phyloP scores from a whole-genome alignment of 2,329 filamentous ascomycete species.

The Xenoacremonium recifei region DNA sequence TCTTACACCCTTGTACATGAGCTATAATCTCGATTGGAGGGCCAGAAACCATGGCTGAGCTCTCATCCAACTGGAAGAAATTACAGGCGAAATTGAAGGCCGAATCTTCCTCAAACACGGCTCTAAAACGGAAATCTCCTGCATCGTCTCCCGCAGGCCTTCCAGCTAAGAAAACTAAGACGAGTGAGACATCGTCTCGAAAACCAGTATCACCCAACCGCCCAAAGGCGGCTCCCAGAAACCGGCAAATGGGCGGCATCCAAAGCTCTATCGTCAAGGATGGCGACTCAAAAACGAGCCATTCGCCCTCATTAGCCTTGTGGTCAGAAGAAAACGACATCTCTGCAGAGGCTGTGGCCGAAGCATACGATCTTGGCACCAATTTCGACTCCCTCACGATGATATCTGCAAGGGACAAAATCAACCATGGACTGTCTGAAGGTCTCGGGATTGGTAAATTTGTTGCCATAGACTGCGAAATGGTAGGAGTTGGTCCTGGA shows the following conservation, averaged over 20 bases:
- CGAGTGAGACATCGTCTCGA: constrained; percentile 7
- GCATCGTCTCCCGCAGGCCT: constrained; percentile 25
- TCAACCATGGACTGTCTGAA: constrained; percentile 63
- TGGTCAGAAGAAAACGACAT: constrained; percentile 63
- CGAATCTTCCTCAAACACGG: constrained; percentile 37
- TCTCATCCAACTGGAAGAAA: constrained; percentile 77
- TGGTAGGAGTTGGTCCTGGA: constrained; percentile 83
- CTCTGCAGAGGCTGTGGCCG: constrained; percentile 57
- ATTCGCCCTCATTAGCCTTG: constrained; percentile 55
- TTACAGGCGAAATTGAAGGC: constrained; percentile 62
- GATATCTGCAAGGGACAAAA: constrained; percentile 45
- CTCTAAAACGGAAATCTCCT: constrained; percentile 42
- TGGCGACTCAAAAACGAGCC: constrained; percentile 36
- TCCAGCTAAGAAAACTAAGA: constrained; percentile 30
- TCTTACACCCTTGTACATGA: no score
- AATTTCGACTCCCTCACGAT: constrained; percentile 49
- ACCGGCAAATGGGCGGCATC: constrained; percentile 52
- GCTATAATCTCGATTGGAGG: no score
- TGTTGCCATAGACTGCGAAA: constrained; percentile 92
- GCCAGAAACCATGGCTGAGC: constrained; percentile 35
- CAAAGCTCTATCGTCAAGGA: constrained; percentile 47
- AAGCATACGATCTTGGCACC: constrained; percentile 58
- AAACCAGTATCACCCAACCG: constrained; percentile 3
- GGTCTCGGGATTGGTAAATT: constrained; percentile 81
- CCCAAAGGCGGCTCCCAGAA: constrained; percentile 8